Percentiles rank a stretch among this genome's conserved stretches.
phyloP scores from a whole-genome alignment of 148 eudicot species.

The Nepenthes gracilis region DNA sequence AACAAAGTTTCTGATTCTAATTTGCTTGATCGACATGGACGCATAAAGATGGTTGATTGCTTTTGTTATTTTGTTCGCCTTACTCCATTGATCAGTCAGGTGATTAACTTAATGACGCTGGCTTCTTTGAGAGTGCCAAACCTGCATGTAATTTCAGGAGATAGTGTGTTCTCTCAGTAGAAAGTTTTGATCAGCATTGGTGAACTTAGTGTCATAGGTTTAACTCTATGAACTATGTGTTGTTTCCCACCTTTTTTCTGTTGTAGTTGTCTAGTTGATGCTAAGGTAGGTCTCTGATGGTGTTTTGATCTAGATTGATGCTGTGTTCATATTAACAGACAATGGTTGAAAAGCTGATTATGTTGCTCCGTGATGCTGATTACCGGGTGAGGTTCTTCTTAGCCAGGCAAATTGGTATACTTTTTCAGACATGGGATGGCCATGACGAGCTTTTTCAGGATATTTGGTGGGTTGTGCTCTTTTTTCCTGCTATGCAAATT shows the following conservation, averaged over 20 bases:
- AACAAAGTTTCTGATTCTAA: constrained; percentile 47
- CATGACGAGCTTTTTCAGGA: constrained; percentile 89
- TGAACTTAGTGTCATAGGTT: no score
- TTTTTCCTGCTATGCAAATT: background rate
- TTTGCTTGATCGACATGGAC: constrained; percentile 71
- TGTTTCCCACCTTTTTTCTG: no score
- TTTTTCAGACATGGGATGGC: constrained; percentile 98
- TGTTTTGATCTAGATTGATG: background rate
- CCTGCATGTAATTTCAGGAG: background rate
- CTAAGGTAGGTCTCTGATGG: no score
- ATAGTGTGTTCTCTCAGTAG: background rate
- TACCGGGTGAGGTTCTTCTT: constrained; percentile 71
- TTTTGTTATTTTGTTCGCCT: constrained; percentile 60
- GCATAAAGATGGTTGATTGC: constrained; percentile 67
- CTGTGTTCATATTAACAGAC: constrained; percentile 26
- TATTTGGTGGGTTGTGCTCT: constrained; percentile 44
- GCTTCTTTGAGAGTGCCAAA: background rate
- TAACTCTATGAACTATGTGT: no score
- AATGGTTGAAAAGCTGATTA: constrained; percentile 73
- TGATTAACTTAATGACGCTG: constrained; percentile 12
- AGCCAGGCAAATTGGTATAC: constrained; percentile 76
- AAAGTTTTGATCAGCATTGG: background rate
- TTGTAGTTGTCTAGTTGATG: no score
- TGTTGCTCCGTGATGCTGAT: constrained; percentile 78
- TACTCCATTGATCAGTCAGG: constrained; percentile 77